Percentiles rank a stretch among this genome's conserved stretches.
Evolutionary conservation across 352 stramenopile species (phyloP).

Genomic region (Globisporangium barbulae): DNA sequence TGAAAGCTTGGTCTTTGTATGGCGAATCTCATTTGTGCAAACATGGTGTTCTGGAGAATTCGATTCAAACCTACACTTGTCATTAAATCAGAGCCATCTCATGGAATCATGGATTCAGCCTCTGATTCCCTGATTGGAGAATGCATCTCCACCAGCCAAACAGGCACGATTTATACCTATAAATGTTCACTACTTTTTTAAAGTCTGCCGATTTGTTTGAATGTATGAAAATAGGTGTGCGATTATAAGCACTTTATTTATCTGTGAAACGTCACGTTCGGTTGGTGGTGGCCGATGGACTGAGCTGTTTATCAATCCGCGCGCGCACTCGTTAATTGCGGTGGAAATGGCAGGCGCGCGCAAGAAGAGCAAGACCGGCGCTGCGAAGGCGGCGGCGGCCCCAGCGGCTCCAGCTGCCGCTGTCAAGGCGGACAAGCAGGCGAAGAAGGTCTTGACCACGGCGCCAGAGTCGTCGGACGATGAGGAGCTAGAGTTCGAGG

Average conservation of each 20-base stretch:
- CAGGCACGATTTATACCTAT: neutral
- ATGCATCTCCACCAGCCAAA: constrained; percentile 31
- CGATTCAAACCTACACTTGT: neutral
- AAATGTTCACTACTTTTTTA: neutral
- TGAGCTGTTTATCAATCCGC: neutral
- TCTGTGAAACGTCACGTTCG: constrained; percentile 38
- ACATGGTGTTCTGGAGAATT: neutral
- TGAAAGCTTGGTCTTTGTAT: neutral
- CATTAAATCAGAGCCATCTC: neutral
- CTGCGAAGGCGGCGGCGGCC: neutral
- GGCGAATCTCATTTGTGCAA: constrained; percentile 1
- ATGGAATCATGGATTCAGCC: neutral
- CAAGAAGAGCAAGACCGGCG: constrained; percentile 15
- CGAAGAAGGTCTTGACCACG: neutral
- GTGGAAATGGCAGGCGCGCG: constrained; percentile 12
- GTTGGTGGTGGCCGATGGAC: neutral
- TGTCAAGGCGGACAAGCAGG: constrained; percentile 4
- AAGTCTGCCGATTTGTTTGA: neutral
- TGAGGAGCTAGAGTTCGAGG: constrained; percentile 22
- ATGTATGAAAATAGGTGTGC: neutral
- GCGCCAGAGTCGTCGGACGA: constrained; percentile 14
- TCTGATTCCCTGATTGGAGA: neutral
- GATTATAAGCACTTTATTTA: neutral
- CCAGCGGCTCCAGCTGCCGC: neutral
- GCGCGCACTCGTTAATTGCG: neutral